Percentiles rank a stretch among this genome's conserved stretches.
These are phyloP conservation scores for Crepidotus sp. DNA, from an alignment of 1,284 basidiomycete species.

Conservation along the genomic window DNA sequence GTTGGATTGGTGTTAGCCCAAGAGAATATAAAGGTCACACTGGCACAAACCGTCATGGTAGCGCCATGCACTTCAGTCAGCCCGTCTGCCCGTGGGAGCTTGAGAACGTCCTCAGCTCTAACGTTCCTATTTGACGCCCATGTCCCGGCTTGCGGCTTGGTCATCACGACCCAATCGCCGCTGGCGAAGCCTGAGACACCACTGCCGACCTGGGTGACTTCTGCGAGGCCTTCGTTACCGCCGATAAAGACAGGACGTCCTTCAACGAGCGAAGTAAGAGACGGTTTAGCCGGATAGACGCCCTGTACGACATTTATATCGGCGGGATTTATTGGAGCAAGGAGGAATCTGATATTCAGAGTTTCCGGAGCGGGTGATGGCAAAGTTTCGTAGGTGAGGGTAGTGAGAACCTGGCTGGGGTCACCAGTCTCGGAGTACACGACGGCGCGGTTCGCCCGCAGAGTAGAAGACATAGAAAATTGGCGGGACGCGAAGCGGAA, in stretches of 20 bases:
- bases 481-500: background rate
- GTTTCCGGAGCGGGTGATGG: conserved; percentile 45
- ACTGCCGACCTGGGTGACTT: conserved; percentile 52
- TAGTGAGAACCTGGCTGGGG: conserved; percentile 49
- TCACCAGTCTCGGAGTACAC: conserved; percentile 54
- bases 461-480: conserved; percentile 6
- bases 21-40: background rate
- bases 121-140: conserved; percentile 65
- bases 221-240: conserved; percentile 75
- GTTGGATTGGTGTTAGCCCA: background rate
- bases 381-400: conserved; percentile 44
- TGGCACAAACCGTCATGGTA: conserved; percentile 51
- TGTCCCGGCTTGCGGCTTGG: conserved; percentile 61
- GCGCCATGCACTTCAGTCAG: conserved; percentile 60
- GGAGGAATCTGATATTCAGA: conserved; percentile 58
- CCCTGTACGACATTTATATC: conserved; percentile 80
- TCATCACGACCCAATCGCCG: conserved; percentile 72
- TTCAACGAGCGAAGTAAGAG: conserved; percentile 26
- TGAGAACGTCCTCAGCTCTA: conserved; percentile 46
- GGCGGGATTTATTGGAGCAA: conserved; percentile 76
- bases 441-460: conserved; percentile 46
- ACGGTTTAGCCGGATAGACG: conserved; percentile 65
- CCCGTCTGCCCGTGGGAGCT: conserved; percentile 39
- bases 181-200: conserved; percentile 40
- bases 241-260: conserved; percentile 45